phyloP scores from a whole-genome alignment of 2,329 filamentous ascomycete genomes.

The Pezizomycotina sp. region DNA sequence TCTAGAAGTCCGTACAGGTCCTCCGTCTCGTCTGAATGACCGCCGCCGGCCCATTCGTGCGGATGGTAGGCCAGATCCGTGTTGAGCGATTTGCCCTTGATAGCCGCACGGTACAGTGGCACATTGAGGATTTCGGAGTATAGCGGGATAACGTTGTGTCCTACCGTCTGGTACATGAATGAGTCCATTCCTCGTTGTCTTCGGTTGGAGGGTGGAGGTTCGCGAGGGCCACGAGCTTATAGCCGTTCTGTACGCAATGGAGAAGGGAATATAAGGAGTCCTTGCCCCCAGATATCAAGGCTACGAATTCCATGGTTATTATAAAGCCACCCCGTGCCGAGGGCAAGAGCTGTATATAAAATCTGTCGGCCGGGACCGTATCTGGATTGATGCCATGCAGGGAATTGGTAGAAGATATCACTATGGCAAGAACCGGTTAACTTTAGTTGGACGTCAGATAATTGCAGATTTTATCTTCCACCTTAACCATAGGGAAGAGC shows the following conservation, averaged over 20 bases:
- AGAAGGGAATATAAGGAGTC: conserved; percentile 89
- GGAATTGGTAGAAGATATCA: too few relatives aligned
- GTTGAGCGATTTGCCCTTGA: conserved; percentile 54
- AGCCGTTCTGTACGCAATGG: conserved; percentile 74
- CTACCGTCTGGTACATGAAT: conserved; percentile 99
- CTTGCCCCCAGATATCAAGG: conserved; percentile 87
- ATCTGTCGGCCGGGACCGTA: too few relatives aligned
- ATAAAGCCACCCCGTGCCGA: too few relatives aligned
- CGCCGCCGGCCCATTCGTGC: conserved; percentile 4
- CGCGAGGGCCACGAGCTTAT: conserved; percentile 69
- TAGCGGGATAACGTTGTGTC: conserved; percentile 69
- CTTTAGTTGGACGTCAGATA: too few relatives aligned
- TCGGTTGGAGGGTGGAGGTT: conserved; percentile 54
- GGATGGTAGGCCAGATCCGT: conserved; percentile 52
- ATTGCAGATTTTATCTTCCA: too few relatives aligned
- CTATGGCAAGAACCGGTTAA: too few relatives aligned
- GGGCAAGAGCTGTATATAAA: too few relatives aligned
- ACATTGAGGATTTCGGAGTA: conserved; percentile 65
- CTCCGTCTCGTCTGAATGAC: conserved; percentile 62
- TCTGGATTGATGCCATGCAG: too few relatives aligned
- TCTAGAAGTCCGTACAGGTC: conserved; percentile 61
- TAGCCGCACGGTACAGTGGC: conserved; percentile 67
- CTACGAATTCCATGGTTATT: too few relatives aligned
- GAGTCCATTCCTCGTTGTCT: conserved; percentile 54
- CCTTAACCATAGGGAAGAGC: too few relatives aligned